Evolutionary conservation across 768 basidiomycete species (phyloP).

Genomic region (Tephrocybe sp.): DNA sequence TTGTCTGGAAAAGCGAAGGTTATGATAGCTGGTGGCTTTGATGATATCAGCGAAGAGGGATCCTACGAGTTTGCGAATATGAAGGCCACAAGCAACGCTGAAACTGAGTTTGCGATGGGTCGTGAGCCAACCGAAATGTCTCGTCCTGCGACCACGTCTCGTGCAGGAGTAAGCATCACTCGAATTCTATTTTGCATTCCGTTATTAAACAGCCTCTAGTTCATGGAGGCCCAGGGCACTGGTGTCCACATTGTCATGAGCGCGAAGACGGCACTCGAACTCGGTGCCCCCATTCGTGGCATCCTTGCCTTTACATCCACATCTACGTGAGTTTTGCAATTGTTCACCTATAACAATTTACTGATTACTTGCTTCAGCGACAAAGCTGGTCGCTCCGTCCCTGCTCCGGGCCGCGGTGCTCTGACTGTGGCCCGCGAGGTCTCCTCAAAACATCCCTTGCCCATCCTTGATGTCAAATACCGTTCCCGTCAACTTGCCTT

Average conservation of each 20-base stretch:
- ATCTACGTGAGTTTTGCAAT: slow-evolving; percentile 67
- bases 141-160: slow-evolving; percentile 93
- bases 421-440: slow-evolving; percentile 88
- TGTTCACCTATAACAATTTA: not conserved
- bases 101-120: slow-evolving; percentile 98
- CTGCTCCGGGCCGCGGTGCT: slow-evolving; percentile 94
- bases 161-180: slow-evolving; percentile 74
- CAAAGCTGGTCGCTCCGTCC: slow-evolving; percentile 97
- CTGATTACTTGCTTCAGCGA: slow-evolving; percentile 52
- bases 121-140: slow-evolving; percentile 99
- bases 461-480: slow-evolving; percentile 83
- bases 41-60: slow-evolving; percentile 97
- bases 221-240: slow-evolving; percentile 97
- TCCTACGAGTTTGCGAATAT: slow-evolving; percentile 99
- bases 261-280: slow-evolving; percentile 92
- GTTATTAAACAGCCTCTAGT: slow-evolving; percentile 38
- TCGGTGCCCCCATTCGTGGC: slow-evolving; percentile 92
- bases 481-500: slow-evolving; percentile 92
- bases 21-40: slow-evolving; percentile 99
- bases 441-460: slow-evolving; percentile 72
- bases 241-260: slow-evolving; percentile 98
- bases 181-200: slow-evolving; percentile 7
- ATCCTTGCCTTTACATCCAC: slow-evolving; percentile 96
- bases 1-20: slow-evolving; percentile 96
- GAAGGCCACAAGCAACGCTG: slow-evolving; percentile 98